phyloP scores from a whole-genome alignment of 352 stramenopile genomes.

The Phytophthora gonapodyides region DNA sequence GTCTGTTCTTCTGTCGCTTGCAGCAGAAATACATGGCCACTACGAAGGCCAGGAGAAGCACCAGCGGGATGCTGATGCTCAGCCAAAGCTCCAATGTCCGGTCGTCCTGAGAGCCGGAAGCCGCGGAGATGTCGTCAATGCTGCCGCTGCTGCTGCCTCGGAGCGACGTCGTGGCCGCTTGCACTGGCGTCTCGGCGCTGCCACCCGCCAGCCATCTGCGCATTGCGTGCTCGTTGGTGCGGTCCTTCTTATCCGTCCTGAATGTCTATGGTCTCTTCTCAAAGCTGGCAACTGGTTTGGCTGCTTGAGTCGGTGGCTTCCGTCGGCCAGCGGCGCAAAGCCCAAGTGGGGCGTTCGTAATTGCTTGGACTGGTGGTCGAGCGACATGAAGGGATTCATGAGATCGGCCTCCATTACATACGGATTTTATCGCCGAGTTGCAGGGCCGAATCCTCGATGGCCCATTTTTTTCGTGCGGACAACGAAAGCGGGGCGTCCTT shows the following conservation, averaged over 20 bases:
- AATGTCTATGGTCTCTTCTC: no score
- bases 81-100: conserved; percentile 32
- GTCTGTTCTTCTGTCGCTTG: conserved; percentile 16
- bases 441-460: conserved; percentile 9
- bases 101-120: conserved; percentile 7
- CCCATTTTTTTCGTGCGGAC: conserved; percentile 23
- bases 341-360: conserved; percentile 16
- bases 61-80: conserved; percentile 37
- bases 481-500: background rate
- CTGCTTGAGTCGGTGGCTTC: conserved; percentile 19
- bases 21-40: conserved; percentile 37
- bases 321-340: conserved; percentile 26
- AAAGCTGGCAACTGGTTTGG: background rate
- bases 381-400: conserved; percentile 38
- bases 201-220: conserved; percentile 24
- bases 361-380: conserved; percentile 16
- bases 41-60: conserved; percentile 24
- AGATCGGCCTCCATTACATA: conserved; percentile 34
- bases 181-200: conserved; percentile 16
- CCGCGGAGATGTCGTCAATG: no score
- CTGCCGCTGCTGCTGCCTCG: background rate
- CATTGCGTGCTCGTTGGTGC: conserved; percentile 17
- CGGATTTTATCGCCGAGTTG: conserved; percentile 14
- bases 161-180: conserved; percentile 7
- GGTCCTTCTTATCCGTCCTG: background rate